Conservation (phyloP, 441 rosid species). For the Populus hybrid region DNA sequence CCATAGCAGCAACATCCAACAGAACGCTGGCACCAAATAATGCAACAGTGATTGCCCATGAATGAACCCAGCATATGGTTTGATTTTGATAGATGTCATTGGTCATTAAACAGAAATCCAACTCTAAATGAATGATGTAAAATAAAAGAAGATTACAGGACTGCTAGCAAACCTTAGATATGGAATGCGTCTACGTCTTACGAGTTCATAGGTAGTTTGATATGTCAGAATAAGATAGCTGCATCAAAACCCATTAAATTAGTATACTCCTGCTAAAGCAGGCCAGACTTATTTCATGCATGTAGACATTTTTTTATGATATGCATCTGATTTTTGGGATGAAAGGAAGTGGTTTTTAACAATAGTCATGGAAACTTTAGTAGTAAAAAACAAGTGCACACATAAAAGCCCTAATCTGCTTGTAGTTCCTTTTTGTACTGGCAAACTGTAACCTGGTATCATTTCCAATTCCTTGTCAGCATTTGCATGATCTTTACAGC, state of each 20-base stretch:
- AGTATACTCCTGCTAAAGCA: not conserved
- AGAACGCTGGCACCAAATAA: not conserved
- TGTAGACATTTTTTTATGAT: not conserved
- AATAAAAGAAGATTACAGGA: not conserved
- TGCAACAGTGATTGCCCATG: not conserved
- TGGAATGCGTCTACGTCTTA: conserved; percentile 83
- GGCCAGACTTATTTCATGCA: not conserved
- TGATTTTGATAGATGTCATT: not conserved
- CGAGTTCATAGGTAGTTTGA: conserved; percentile 98
- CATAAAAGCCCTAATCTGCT: not conserved
- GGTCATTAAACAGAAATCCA: not conserved
- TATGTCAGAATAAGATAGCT: conserved; percentile 95
- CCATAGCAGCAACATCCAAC: not conserved
- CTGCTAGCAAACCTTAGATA: conserved; percentile 65
- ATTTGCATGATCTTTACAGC: not conserved
- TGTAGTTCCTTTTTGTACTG: not conserved
- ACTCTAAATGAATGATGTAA: not conserved
- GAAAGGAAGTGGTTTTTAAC: no score
- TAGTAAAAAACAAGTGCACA: not conserved
- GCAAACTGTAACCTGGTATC: not conserved
- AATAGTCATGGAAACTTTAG: not conserved
- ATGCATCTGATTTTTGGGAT: not conserved
- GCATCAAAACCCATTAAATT: conserved; percentile 27
- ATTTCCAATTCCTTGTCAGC: not conserved
- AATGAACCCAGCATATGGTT: not conserved